Percentiles rank a stretch among this genome's conserved stretches.
phyloP scores from a whole-genome alignment of 306 rosid genomes.

The Cicer arietinum region DNA sequence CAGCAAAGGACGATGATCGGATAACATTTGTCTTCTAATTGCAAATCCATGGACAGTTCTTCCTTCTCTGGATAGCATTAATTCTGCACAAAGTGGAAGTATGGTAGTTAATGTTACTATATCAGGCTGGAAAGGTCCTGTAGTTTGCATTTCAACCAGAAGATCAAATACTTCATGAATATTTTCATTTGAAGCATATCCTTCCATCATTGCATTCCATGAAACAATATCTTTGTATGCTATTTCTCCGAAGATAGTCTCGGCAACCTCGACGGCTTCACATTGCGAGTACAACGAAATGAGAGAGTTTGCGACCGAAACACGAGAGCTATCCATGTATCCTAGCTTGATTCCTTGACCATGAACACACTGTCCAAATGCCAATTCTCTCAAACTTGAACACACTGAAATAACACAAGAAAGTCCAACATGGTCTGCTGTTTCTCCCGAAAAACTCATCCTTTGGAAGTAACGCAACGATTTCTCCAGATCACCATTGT shows the following conservation, averaged over 20 bases:
- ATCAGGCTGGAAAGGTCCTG: conserved; percentile 52
- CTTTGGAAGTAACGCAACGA: conserved; percentile 51
- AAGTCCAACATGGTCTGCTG: conserved; percentile 48
- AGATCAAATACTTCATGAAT: conserved; percentile 53
- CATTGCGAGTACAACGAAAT: conserved; percentile 59
- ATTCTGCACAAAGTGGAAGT: conserved; percentile 51
- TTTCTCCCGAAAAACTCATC: conserved; percentile 47
- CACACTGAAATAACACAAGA: conserved; percentile 61
- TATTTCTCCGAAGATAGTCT: conserved; percentile 54
- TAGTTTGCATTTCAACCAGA: conserved; percentile 56
- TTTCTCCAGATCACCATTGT: conserved; percentile 47
- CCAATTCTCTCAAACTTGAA: conserved; percentile 49
- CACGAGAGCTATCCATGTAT: conserved; percentile 45
- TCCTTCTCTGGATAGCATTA: conserved; percentile 56
- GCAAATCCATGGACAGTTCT: conserved; percentile 58
- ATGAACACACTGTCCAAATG: conserved; percentile 53
- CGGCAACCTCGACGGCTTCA: conserved; percentile 48
- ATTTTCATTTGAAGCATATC: conserved; percentile 56
- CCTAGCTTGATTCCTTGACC: conserved; percentile 58
- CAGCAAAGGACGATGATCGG: conserved; percentile 42
- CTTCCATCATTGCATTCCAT: conserved; percentile 67
- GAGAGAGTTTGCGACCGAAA: conserved; percentile 61
- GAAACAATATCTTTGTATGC: conserved; percentile 52
- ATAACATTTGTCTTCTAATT: conserved; percentile 48
- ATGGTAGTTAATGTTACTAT: conserved; percentile 49